phyloP scores from a whole-genome alignment of 164 flowering plant species.

The Tetracentron sinense region DNA sequence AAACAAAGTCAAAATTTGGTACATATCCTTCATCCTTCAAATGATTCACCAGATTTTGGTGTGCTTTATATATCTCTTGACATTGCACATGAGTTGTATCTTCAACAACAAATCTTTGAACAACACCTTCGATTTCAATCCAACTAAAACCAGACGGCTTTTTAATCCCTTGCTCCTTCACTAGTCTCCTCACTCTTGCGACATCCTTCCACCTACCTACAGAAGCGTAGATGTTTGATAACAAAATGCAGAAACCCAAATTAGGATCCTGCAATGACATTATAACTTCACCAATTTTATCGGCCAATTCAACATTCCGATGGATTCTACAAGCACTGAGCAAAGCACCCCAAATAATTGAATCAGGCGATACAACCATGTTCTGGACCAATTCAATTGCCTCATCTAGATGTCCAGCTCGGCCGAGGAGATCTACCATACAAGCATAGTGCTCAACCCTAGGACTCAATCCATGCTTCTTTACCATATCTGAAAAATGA shows the following conservation, averaged over 20 bases:
- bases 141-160: constrained; percentile 17
- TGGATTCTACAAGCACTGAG: constrained; percentile 19
- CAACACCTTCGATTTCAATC: constrained; percentile 8
- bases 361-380: constrained; percentile 15
- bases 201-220: constrained; percentile 23
- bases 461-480: constrained; percentile 11
- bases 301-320: constrained; percentile 15
- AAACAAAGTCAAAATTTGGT: constrained; percentile 7
- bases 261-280: background rate
- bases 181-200: constrained; percentile 12
- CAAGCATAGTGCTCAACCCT: constrained; percentile 18
- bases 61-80: constrained; percentile 9
- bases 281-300: constrained; percentile 7
- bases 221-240: constrained; percentile 19
- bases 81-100: constrained; percentile 15
- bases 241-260: constrained; percentile 14
- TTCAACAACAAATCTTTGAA: constrained; percentile 17
- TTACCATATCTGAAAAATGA: constrained; percentile 7
- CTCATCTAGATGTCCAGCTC: constrained; percentile 19
- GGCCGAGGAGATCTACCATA: constrained; percentile 20
- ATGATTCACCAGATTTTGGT: constrained; percentile 1
- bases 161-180: constrained; percentile 11
- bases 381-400: constrained; percentile 13
- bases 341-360: constrained; percentile 19
- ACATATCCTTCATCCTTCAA: constrained; percentile 17